phyloP scores from a whole-genome alignment of 163 green algal genomes.

The Scenedesmus sp. region DNA sequence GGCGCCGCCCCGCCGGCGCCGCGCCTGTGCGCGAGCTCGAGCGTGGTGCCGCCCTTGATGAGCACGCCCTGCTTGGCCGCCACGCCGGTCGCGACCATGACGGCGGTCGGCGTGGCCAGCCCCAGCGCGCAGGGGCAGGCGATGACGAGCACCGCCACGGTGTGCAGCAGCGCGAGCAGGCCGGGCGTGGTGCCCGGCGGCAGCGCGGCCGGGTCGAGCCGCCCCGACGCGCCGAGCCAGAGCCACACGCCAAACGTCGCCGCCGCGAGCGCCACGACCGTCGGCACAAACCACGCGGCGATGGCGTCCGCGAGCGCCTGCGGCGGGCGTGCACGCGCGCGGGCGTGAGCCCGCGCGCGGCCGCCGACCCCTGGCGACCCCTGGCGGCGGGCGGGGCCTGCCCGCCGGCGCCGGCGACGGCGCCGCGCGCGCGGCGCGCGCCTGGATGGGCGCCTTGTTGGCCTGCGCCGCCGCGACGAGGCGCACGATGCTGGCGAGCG shows the following conservation, averaged over 20 bases:
- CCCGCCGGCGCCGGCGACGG: too few species aligned
- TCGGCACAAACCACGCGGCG: conserved; percentile 78
- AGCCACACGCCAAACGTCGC: conserved; percentile 79
- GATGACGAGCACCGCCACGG: conserved; percentile 94
- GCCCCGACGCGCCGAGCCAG: conserved; percentile 51
- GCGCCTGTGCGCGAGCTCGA: conserved; percentile 31
- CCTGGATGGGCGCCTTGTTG: conserved; percentile 40
- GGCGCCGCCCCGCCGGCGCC: too few species aligned
- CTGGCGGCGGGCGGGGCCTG: too few species aligned
- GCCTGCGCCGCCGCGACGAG: conserved; percentile 42
- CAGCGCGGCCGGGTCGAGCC: conserved; percentile 71
- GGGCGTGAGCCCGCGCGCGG: neutral
- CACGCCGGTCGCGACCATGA: conserved; percentile 93
- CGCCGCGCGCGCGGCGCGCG: neutral
- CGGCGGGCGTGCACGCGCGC: neutral
- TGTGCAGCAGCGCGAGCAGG: conserved; percentile 94
- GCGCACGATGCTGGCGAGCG: conserved; percentile 32
- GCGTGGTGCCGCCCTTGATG: conserved; percentile 30
- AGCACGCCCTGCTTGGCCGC: conserved; percentile 72
- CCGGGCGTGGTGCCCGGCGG: conserved; percentile 28
- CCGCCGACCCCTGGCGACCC: neutral
- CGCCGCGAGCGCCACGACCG: conserved; percentile 72
- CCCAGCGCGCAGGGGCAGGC: conserved; percentile 98
- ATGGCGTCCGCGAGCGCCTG: conserved; percentile 87
- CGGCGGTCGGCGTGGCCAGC: conserved; percentile 96